These are phyloP conservation scores for Achaetomiella virescens DNA, from an alignment of 495 filamentous ascomycete genomes.

Conservation along the genomic window DNA sequence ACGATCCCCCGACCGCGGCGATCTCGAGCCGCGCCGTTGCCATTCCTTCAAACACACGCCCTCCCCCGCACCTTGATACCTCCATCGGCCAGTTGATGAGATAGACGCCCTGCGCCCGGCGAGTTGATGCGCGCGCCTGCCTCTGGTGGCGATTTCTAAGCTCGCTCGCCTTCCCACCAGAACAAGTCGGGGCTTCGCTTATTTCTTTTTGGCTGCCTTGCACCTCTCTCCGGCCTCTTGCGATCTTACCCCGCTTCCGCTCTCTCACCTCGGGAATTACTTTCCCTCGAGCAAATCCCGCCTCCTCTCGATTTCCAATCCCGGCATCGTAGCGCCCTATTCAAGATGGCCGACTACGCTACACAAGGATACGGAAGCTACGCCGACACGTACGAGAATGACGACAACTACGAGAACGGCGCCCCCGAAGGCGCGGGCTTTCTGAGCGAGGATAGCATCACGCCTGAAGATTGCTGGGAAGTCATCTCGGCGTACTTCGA, in stretches of 20 bases:
- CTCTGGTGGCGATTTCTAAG: slow-evolving; percentile 28
- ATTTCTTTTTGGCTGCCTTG: neutral
- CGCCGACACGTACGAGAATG: slow-evolving; percentile 36
- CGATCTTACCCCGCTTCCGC: neutral
- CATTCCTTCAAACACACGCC: slow-evolving; percentile 3
- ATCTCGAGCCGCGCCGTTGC: slow-evolving; percentile 4
- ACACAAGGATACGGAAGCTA: slow-evolving; percentile 21
- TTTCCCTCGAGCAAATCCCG: neutral
- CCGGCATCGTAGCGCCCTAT: neutral
- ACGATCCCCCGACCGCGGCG: slow-evolving; percentile 4
- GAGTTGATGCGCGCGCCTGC: slow-evolving; percentile 26
- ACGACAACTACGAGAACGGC: slow-evolving; percentile 41
- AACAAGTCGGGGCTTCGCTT: neutral
- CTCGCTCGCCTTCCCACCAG: neutral
- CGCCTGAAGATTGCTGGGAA: slow-evolving; percentile 93
- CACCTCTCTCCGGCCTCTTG: neutral
- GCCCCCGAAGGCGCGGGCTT: slow-evolving; percentile 69
- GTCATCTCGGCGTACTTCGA: slow-evolving; percentile 97
- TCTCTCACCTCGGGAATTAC: neutral
- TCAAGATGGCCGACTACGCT: slow-evolving; percentile 26
- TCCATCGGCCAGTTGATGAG: slow-evolving; percentile 12
- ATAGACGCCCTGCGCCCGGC: slow-evolving; percentile 14
- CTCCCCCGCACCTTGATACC: neutral
- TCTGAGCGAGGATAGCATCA: slow-evolving; percentile 78
- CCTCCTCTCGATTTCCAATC: neutral